These are phyloP conservation scores for Fusarium hainanense DNA, from an alignment of 2,329 filamentous ascomycete species.

Conservation along the genomic window DNA sequence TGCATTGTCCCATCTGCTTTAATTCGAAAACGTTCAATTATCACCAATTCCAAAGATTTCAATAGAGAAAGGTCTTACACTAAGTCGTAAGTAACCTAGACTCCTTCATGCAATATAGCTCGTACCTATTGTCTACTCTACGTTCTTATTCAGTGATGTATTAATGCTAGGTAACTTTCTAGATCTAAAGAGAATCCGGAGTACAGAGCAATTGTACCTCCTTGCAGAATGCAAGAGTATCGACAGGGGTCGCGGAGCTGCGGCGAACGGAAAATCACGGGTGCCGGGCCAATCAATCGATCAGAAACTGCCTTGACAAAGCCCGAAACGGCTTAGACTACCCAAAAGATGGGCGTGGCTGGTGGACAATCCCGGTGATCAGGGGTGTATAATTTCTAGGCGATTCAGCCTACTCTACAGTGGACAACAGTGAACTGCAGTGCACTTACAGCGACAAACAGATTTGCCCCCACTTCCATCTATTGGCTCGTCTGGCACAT, in stretches of 20 bases:
- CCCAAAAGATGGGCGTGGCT: slow-evolving; percentile 32
- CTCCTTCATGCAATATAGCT: neutral
- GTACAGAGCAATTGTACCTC: slow-evolving; percentile 20
- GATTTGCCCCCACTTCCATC: slow-evolving; percentile 20
- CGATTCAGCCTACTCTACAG: slow-evolving; percentile 20
- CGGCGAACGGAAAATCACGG: slow-evolving; percentile 48
- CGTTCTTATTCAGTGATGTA: too few relatives aligned
- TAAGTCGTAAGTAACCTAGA: too few relatives aligned
- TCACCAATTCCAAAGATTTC: neutral
- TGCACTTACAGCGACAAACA: slow-evolving; percentile 28
- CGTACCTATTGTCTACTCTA: too few relatives aligned
- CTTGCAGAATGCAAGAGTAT: slow-evolving; percentile 30
- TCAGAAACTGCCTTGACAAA: slow-evolving; percentile 24
- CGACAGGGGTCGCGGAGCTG: slow-evolving; percentile 34
- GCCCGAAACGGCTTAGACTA: slow-evolving; percentile 47
- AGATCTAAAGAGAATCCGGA: slow-evolving; percentile 34
- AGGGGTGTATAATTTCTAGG: slow-evolving; percentile 22
- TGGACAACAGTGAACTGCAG: slow-evolving; percentile 9
- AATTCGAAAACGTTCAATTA: neutral
- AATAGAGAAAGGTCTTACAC: too few relatives aligned
- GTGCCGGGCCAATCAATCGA: slow-evolving; percentile 45
- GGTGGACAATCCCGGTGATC: slow-evolving; percentile 26
- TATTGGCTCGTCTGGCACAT: slow-evolving; percentile 40
- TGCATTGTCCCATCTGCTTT: neutral
- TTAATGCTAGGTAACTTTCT: too few relatives aligned